Evolutionary conservation across 208 protist genomes (phyloP), one percentile per base, ranked within the genome.

Genomic region (Leishmania turanica): DNA sequence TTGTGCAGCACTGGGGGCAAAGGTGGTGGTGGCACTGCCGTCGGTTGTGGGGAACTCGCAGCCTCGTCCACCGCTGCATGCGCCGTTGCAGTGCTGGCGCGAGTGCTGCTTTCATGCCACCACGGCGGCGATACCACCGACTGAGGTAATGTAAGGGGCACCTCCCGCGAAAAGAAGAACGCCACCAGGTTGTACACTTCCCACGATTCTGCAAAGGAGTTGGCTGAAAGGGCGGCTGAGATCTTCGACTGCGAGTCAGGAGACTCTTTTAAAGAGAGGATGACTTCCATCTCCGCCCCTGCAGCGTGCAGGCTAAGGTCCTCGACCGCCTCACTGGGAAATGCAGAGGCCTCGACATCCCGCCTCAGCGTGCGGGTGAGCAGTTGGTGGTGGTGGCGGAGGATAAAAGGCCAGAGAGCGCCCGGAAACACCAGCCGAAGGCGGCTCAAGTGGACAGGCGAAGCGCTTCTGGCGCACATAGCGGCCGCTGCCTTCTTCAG

Each of bases 101-200:
- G 17, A 76, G 51, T 17, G 15, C 17, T 62, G n/a, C n/a, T 45
- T 19, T 64, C 19, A 13, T 62, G 37, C 31, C 15, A 47, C 47
- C 9, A 27, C 6, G n/a, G 11, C 7, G 62, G 42, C 56, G 24
- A 37, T 17, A 49, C 8, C 42, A 34, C 11, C 42, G 74, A 34
- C 34, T n/a, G 54, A 11, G 24, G 31, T 70, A 31, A 37, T 56
- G 60, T 49, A 3, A 27, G 27, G n/a, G 62, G 3, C 53, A 21
- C 49, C 62, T 74, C 51, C 3, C 66, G 51, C 31, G 77, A 60
- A 34, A 74, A 37, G n/a, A 81, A 68, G 45, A 72, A 60, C 21
- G 82, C 56, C 21, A 77, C 73, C 11, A 71, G 27, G 73, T 69
- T 82, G 74, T 86, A 86, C 11, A 82, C 31, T 13, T 79, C 82